Conservation (phyloP, 768 basidiomycete species). For the Lactarius tabidus region DNA sequence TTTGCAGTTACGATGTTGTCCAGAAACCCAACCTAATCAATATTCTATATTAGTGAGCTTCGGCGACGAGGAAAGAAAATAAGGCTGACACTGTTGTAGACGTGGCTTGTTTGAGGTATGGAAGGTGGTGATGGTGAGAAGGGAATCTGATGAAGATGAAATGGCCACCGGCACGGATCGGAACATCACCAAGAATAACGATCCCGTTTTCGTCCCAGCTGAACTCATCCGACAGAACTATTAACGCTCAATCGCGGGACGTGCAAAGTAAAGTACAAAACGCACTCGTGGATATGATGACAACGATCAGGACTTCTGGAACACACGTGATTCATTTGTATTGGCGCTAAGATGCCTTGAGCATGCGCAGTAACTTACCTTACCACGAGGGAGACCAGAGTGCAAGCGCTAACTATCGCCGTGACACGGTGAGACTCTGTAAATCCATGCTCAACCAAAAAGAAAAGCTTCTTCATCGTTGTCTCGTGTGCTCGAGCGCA, state of each 20-base stretch:
- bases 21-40: slow-evolving; percentile 72
- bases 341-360: slow-evolving; percentile 54
- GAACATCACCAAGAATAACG: slow-evolving; percentile 76
- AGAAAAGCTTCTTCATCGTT: slow-evolving; percentile 72
- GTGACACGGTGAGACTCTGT: slow-evolving; percentile 62
- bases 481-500: slow-evolving; percentile 45
- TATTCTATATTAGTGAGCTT: slow-evolving; percentile 1
- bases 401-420: slow-evolving; percentile 67
- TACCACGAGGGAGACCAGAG: slow-evolving; percentile 62
- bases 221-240: slow-evolving; percentile 67
- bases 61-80: neutral
- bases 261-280: slow-evolving; percentile 6
- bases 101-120: slow-evolving; percentile 73
- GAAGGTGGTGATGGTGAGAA: slow-evolving; percentile 57
- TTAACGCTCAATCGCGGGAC: neutral
- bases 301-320: slow-evolving; percentile 88
- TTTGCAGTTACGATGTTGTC: slow-evolving; percentile 96
- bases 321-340: slow-evolving; percentile 63
- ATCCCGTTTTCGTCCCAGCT: slow-evolving; percentile 78
- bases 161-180: slow-evolving; percentile 52
- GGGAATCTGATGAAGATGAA: slow-evolving; percentile 83
- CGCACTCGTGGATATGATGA: slow-evolving; percentile 78
- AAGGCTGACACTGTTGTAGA: slow-evolving; percentile 68
- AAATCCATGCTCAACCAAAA: slow-evolving; percentile 59
- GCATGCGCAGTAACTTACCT: slow-evolving; percentile 48